phyloP scores from a whole-genome alignment of 1,284 basidiomycete species.

The Pseudomicrostroma phylloplanum region DNA sequence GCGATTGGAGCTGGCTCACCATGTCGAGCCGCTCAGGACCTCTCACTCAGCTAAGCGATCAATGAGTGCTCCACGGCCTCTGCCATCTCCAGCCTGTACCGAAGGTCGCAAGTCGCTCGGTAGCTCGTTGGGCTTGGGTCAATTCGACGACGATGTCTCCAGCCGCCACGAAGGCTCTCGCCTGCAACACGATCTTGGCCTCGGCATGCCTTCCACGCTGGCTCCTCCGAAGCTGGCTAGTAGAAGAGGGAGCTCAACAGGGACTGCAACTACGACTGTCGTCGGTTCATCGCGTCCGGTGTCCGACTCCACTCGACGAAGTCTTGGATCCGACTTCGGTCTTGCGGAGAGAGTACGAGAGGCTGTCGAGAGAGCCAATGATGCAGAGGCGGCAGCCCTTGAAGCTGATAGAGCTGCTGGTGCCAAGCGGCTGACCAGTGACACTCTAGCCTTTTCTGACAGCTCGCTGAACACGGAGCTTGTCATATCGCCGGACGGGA shows the following conservation, averaged over 20 bases:
- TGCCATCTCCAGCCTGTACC: not conserved
- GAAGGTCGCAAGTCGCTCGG: not conserved
- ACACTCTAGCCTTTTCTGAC: not conserved
- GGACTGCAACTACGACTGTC: too few relatives aligned
- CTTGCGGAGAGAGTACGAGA: not conserved
- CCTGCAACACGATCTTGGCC: too few relatives aligned
- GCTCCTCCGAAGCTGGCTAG: too few relatives aligned
- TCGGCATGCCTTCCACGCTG: too few relatives aligned
- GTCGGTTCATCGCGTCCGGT: too few relatives aligned
- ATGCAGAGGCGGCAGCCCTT: not conserved
- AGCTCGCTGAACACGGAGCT: constrained; percentile 3
- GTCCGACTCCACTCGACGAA: not conserved
- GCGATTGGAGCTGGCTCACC: too few relatives aligned
- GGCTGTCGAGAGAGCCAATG: not conserved
- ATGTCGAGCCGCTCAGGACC: too few relatives aligned
- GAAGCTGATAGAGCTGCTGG: not conserved
- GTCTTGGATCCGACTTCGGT: constrained; percentile 3
- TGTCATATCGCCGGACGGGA: constrained; percentile 3
- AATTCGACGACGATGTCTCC: too few relatives aligned
- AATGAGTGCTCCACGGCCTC: not conserved
- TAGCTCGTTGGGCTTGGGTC: not conserved
- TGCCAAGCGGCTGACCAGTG: not conserved
- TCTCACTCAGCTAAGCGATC: too few relatives aligned
- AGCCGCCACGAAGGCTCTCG: too few relatives aligned
- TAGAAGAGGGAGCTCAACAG: too few relatives aligned